Evolutionary conservation across 1,139 yeast species (phyloP).

Genomic region (Geotrichum fermentans): DNA sequence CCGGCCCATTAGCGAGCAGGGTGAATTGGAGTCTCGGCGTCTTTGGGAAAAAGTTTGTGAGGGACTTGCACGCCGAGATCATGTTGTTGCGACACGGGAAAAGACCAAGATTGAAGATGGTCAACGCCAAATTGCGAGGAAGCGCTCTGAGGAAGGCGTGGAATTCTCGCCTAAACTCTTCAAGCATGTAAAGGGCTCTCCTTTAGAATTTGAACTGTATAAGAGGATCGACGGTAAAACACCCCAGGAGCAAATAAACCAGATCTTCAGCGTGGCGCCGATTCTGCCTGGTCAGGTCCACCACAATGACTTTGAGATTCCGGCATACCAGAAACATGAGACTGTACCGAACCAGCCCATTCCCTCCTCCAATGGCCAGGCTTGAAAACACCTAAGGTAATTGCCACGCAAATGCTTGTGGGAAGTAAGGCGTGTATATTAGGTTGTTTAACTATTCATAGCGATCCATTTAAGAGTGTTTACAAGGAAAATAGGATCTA

Average conservation of each 20-base stretch:
- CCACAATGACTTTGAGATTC: slow-evolving; percentile 58
- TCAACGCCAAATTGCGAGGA: slow-evolving; percentile 70
- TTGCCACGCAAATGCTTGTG: no score
- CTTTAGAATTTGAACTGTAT: slow-evolving; percentile 59
- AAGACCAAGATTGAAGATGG: slow-evolving; percentile 78
- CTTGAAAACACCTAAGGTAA: not conserved
- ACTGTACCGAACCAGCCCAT: not conserved
- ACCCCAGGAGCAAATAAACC: slow-evolving; percentile 50
- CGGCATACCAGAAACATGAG: slow-evolving; percentile 54
- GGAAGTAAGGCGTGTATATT: no score
- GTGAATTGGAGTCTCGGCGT: slow-evolving; percentile 70
- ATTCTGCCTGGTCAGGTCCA: slow-evolving; percentile 72
- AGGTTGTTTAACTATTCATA: no score
- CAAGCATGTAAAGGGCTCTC: slow-evolving; percentile 37
- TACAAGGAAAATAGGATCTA: not conserved
- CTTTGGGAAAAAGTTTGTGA: slow-evolving; percentile 78
- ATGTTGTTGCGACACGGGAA: slow-evolving; percentile 77
- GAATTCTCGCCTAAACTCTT: slow-evolving; percentile 79
- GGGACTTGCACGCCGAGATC: slow-evolving; percentile 73
- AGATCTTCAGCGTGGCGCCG: slow-evolving; percentile 59
- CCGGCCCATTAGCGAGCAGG: slow-evolving; percentile 74
- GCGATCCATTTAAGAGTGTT: not conserved
- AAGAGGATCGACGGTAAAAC: slow-evolving; percentile 48
- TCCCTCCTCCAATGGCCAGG: not conserved
- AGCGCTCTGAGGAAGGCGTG: slow-evolving; percentile 69